Percentiles rank a stretch among this genome's conserved stretches.
Conservation (phyloP, 176 grass and related monocot species). For the Triticum dicoccoides region DNA sequence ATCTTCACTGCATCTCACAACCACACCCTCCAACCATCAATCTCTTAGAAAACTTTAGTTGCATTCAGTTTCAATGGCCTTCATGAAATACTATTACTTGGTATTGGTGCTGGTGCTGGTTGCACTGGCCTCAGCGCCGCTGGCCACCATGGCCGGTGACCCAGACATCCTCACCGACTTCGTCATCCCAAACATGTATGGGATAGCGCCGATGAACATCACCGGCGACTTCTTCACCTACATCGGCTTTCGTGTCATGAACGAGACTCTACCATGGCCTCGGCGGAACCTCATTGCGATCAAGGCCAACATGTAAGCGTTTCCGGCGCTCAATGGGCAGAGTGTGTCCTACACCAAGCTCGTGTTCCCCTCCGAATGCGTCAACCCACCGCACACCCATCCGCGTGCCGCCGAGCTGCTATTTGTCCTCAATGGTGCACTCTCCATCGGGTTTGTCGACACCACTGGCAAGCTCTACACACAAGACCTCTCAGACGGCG, state of each 20-base stretch:
- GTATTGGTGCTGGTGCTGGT: neutral
- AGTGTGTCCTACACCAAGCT: conserved; percentile 37
- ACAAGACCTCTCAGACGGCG: conserved; percentile 13
- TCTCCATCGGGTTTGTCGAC: conserved; percentile 49
- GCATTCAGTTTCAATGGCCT: too few relatives aligned
- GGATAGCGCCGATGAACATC: neutral
- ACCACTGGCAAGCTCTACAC: conserved; percentile 23
- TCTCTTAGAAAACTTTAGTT: too few relatives aligned
- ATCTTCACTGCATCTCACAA: neutral
- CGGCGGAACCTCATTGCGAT: neutral
- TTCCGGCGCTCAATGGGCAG: conserved; percentile 56
- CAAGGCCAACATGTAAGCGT: neutral
- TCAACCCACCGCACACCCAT: conserved; percentile 56
- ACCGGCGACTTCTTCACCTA: conserved; percentile 21
- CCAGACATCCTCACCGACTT: conserved; percentile 46
- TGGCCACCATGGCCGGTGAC: conserved; percentile 17
- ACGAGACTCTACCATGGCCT: neutral
- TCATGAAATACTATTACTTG: neutral
- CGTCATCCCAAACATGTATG: neutral
- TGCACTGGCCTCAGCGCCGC: neutral
- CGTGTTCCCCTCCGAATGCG: conserved; percentile 19
- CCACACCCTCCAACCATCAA: too few relatives aligned
- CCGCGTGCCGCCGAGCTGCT: conserved; percentile 49
- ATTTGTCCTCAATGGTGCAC: conserved; percentile 29
- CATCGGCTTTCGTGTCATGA: neutral